Conservation (phyloP, 2,329 filamentous ascomycete genomes). For the Aspergillus amoenus region DNA sequence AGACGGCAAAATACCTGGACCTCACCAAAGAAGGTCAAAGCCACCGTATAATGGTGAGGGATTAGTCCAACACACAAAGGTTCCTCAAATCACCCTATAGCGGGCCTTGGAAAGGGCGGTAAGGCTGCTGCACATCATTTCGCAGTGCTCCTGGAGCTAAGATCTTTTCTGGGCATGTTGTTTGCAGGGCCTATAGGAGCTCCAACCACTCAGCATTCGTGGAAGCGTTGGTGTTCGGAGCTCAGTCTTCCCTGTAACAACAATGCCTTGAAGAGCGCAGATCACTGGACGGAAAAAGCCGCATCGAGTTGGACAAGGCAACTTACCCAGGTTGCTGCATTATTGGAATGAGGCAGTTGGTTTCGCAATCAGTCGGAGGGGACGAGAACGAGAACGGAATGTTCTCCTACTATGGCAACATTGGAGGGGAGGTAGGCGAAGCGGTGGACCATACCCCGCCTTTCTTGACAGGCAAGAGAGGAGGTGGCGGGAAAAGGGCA, state of each 20-base stretch:
- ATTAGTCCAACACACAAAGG: too few species aligned
- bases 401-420: background rate
- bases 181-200: background rate
- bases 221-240: background rate
- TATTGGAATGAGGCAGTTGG: background rate
- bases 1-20: background rate
- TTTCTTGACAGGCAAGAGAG: conserved; percentile 4
- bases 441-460: conserved; percentile 15
- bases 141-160: conserved; percentile 4
- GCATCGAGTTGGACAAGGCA: conserved; percentile 7
- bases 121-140: conserved; percentile 11
- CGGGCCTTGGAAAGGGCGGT: conserved; percentile 6
- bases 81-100: too few species aligned
- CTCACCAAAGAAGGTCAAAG: too few species aligned
- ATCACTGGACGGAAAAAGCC: conserved; percentile 5
- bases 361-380: background rate
- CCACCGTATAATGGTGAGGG: too few species aligned
- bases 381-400: background rate
- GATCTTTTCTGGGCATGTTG: background rate
- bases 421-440: background rate
- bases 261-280: background rate
- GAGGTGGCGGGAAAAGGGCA: conserved; percentile 6
- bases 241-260: background rate
- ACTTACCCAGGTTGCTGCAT: conserved; percentile 2
- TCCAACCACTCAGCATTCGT: background rate